Base-by-base conservation (phyloP, 1,139 yeast species). In the Wickerhamiella pararugosa region DNA sequence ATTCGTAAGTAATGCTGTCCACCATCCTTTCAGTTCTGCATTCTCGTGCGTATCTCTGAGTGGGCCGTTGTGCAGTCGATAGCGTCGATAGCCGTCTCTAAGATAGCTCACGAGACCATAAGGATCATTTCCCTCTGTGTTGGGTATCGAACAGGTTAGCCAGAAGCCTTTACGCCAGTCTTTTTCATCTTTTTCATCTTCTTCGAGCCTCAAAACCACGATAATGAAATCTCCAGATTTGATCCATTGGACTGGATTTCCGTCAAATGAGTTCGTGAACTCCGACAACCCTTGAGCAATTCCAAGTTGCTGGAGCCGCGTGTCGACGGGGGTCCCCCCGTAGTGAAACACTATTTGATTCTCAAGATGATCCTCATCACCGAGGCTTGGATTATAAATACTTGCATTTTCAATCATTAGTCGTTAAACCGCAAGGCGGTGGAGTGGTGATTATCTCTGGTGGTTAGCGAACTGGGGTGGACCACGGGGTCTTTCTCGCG, bases 231-330 rank as follows among this genome's bases (percentile, higher is more conserved):
- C 34, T 7, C 41, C 44, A 6, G 45, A 42, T 15, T 40, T 42
- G 41, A 47, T 42, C 47, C 47, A 48, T 10, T 36, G 39, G 15
- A 42, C 50, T 11, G 51, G 50, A 25, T 27, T 21, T 7, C 29
- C 29, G 7, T 38, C 45, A 36, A 49, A 50, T 25, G 52, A 45
- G 40, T 46, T 27, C 10, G 52, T 45, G 25, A 50, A 44, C 43
- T 50, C 53, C 9, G 47, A 49, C 2, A 50, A 36, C 29, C 53
- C 53, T 40, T 50, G 53, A 7, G 51, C 51, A 2, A 50, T 44
- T 34, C 53, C 53, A 4, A 50, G 41, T 15, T 43, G 43, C 21
- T 40, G 39, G 15, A 50, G 32, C 30, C 37, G 42, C n/a, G 39
- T 43, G 6, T 33, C 36, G 6, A 25, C 7, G 4, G 37, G 11